phyloP scores from a whole-genome alignment of 345 rosid genomes.

The Eutrema heterophyllum region DNA sequence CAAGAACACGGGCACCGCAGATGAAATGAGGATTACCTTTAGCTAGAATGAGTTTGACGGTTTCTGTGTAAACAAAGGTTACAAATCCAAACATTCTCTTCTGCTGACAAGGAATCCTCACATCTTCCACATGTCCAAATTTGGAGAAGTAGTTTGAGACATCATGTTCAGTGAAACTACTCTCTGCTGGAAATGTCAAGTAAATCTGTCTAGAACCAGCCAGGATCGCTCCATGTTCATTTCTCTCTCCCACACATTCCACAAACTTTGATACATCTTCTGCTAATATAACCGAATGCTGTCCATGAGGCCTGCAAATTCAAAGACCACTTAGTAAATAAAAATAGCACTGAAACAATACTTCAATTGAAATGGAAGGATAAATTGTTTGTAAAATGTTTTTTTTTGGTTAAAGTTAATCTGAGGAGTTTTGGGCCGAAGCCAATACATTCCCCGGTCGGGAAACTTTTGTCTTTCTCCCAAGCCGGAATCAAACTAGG shows the following conservation, averaged over 20 bases:
- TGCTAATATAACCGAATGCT: slow-evolving; percentile 78
- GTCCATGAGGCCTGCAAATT: slow-evolving; percentile 85
- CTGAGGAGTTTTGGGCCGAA: too few species aligned
- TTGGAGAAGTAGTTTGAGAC: slow-evolving; percentile 79
- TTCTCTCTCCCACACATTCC: slow-evolving; percentile 51
- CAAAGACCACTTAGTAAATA: not conserved
- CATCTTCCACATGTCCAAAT: slow-evolving; percentile 90
- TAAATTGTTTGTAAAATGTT: too few species aligned
- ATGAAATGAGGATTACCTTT: slow-evolving; percentile 96
- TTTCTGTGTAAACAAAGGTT: slow-evolving; percentile 63
- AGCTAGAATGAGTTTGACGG: slow-evolving; percentile 63
- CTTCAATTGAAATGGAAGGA: not conserved
- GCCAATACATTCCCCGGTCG: too few species aligned
- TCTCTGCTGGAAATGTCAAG: slow-evolving; percentile 93
- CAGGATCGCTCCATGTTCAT: slow-evolving; percentile 52
- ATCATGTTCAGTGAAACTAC: slow-evolving; percentile 76
- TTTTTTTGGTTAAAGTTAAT: not conserved
- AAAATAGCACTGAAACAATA: not conserved
- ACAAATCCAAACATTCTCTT: slow-evolving; percentile 97
- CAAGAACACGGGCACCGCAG: slow-evolving; percentile 91
- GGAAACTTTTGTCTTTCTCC: too few species aligned
- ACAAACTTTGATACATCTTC: slow-evolving; percentile 71
- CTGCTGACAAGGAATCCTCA: slow-evolving; percentile 92
- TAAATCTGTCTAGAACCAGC: slow-evolving; percentile 84
- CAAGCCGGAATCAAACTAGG: too few species aligned